Evolutionary conservation across 345 rosid species (phyloP), one percentile per base, ranked within the genome.

Genomic region (Viola odorata): DNA sequence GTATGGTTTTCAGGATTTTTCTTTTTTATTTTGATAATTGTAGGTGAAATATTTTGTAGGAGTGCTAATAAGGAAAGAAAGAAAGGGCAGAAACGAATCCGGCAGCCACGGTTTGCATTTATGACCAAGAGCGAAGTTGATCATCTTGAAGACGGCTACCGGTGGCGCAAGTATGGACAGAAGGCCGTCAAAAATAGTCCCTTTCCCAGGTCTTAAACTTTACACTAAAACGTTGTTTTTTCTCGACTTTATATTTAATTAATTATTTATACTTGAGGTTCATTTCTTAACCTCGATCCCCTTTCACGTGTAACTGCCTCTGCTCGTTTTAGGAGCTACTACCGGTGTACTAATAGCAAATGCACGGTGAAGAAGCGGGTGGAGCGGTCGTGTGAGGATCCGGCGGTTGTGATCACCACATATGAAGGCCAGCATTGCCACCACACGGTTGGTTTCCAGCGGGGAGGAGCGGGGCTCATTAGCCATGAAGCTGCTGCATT

Each of bases 391-490:
- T 85, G 86, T 0, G 91, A 87, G 45, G 97, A 94, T 76, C 87
- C 96, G 45, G 62, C 91, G 3, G 61, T 69, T 38, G 97, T 94
- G 39, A 88, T 94, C 50, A 94, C 99, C 10, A 94, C 99, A 39
- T 94, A 94, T 57, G 99, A 94, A 80, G 99, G 99, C 56, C 99
- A 94, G 62, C 99, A 94, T 72, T 89, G 97, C 50, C 99, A 94
- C 61, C 99, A 87, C 6, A 81, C 88, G 5, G 76, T 82, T 37
- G 95, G 96, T 45, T 87, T 84, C 75, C 96, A 88, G 12, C 81
- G 94, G 23, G 94, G 96, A 2, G 89, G 91, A 58, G 50, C 32
- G 1, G 32, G 32, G 32, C 32, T 85, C 75, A 75, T 82, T 69
- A 75, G 75, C 16, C 86, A 80, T 40, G 87, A 82, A 55, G 76